Evolutionary conservation across 2,329 filamentous ascomycete species (phyloP).

Genomic region (Pseudonectria foliicola): DNA sequence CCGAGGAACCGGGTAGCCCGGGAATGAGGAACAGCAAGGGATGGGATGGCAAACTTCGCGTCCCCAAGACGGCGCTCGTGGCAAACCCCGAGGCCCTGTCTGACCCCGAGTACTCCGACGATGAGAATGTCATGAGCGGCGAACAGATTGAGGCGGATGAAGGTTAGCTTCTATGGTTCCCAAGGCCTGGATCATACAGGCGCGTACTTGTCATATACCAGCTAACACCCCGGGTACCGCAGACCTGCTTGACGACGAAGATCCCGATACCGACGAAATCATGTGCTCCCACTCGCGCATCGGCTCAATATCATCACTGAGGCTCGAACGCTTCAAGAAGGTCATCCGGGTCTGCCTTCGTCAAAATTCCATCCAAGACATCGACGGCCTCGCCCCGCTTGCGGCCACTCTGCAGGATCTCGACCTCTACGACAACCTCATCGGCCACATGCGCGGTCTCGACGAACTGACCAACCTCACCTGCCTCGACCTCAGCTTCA

Average conservation of each 20-base stretch:
- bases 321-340: slow-evolving; percentile 75
- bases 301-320: slow-evolving; percentile 66
- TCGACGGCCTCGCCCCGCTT: slow-evolving; percentile 65
- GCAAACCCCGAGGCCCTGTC: slow-evolving; percentile 75
- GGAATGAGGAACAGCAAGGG: slow-evolving; percentile 56
- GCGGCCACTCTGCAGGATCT: slow-evolving; percentile 68
- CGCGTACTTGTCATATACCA: not conserved
- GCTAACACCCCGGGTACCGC: not conserved
- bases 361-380: slow-evolving; percentile 79
- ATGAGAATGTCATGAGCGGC: slow-evolving; percentile 59
- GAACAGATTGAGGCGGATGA: slow-evolving; percentile 78
- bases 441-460: slow-evolving; percentile 77
- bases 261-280: slow-evolving; percentile 64
- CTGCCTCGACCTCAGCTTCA: slow-evolving; percentile 87
- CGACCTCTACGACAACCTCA: slow-evolving; percentile 94
- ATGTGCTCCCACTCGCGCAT: slow-evolving; percentile 86
- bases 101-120: slow-evolving; percentile 77
- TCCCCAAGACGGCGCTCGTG: slow-evolving; percentile 56
- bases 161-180: slow-evolving; percentile 42
- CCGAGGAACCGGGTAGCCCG: slow-evolving; percentile 38
- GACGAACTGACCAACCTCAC: slow-evolving; percentile 70
- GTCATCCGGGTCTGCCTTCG: slow-evolving; percentile 77
- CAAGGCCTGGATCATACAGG: not conserved
- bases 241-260: slow-evolving; percentile 57
- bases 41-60: slow-evolving; percentile 77